These are phyloP conservation scores for Macrotyloma uniflorum DNA, from an alignment of 306 rosid genomes.

Conservation along the genomic window DNA sequence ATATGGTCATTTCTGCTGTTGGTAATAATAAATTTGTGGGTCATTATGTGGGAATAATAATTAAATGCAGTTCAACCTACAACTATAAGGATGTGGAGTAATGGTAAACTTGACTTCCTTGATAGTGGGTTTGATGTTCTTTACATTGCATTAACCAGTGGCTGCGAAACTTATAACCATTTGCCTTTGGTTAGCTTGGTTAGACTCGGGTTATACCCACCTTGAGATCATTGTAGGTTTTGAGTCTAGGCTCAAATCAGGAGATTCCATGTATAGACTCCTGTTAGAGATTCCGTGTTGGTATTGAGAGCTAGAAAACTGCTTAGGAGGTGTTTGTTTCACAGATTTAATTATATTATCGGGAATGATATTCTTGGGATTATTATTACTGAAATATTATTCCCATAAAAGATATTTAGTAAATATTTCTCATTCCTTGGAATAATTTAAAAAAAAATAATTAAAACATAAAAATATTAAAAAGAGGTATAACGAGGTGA, in stretches of 20 bases:
- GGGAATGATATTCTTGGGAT: no score
- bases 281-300: slow-evolving; percentile 5
- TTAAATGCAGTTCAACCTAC: slow-evolving; percentile 3
- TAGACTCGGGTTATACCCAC: background rate
- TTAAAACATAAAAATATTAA: no score
- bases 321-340: background rate
- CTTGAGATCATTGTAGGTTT: background rate
- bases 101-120: background rate
- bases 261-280: background rate
- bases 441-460: no score
- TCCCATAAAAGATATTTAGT: no score
- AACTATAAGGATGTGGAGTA: background rate
- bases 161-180: background rate
- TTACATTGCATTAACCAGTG: background rate
- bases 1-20: slow-evolving; percentile 9
- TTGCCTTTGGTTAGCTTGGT: background rate
- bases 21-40: slow-evolving; percentile 6
- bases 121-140: slow-evolving; percentile 6
- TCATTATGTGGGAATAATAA: slow-evolving; percentile 10
- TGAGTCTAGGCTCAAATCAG: background rate
- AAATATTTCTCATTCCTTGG: no score
- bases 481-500: no score
- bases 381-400: no score
- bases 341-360: no score
- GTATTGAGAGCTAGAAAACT: background rate